A percentile compares a stretch with the other conserved stretches of the same genome.
phyloP scores from a whole-genome alignment of 169 alveolate species.

The Plasmodium ovale region DNA sequence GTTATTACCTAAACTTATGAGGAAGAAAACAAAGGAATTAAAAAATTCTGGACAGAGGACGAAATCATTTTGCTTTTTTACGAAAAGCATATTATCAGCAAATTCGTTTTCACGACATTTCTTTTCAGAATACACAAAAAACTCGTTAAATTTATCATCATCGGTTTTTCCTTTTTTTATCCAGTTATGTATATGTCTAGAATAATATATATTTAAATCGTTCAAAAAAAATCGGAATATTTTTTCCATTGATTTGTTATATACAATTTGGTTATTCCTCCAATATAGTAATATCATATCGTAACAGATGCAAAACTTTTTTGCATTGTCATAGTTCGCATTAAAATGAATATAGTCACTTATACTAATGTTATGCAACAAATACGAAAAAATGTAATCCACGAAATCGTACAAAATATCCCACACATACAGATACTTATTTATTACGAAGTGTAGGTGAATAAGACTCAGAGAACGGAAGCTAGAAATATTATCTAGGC shows the following conservation, averaged over 20 bases:
- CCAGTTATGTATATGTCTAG: conserved; percentile 71
- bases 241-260: conserved; percentile 47
- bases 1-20: conserved; percentile 70
- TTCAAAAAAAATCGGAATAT: conserved; percentile 56
- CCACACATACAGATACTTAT: conserved; percentile 63
- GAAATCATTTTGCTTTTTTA: conserved; percentile 42
- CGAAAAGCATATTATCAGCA: conserved; percentile 4
- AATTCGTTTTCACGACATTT: conserved; percentile 1
- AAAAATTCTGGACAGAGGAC: conserved; percentile 75
- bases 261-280: conserved; percentile 66
- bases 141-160: conserved; percentile 63
- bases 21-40: conserved; percentile 51
- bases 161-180: conserved; percentile 65
- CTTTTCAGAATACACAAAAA: conserved; percentile 51
- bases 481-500: conserved; percentile 5
- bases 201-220: conserved; percentile 62
- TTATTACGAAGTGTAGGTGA: conserved; percentile 30
- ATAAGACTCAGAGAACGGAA: conserved; percentile 71
- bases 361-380: conserved; percentile 33
- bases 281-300: conserved; percentile 67
- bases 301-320: conserved; percentile 62
- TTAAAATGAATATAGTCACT: conserved; percentile 51
- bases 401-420: conserved; percentile 47
- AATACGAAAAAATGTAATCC: conserved; percentile 52
- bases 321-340: conserved; percentile 61